Base-by-base conservation (phyloP, 2,329 filamentous ascomycete genomes). In the Orbilia blumenaviensis region DNA sequence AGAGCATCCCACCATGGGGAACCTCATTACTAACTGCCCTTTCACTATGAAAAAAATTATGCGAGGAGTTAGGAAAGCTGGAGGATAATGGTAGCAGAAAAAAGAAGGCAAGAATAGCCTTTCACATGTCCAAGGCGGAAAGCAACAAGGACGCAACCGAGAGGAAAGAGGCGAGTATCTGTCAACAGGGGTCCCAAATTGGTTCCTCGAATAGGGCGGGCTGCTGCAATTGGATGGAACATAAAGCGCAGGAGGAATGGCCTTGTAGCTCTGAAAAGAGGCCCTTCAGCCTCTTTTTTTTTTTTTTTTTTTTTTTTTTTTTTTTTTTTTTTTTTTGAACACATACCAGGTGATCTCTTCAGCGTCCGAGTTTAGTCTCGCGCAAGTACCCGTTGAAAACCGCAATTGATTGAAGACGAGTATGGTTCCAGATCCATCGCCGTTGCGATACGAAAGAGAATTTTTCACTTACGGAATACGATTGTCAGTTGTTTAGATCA, bases 91-190 rank as follows among this genome's bases (percentile, higher is more conserved):
- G 25, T 69, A 29, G 54, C 36, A 44, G 21, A 38, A 42, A 34
- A 61, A 66, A 73, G 52, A 42, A 60, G 68, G 61, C 61, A 66
- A 62, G 42, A 66, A 61, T 66, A 74, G 44, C 62, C 62, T 61
- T 74, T 61, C 69, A 74, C 69, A 74, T 74, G 69, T 67, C 36
- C 21, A 36, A 67, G 44, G 54, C 34, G 44, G 61, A 61, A 74
- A 58, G 61, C 25, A 71, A 56, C 38, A 34, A 64, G 54, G 46
- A 58, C 38, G 14, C 71, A 68, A 48, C 62, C 71, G 63, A 75
- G 63, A 44, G 46, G 34, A 71, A 67, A 67, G 68, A 73, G 52
- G 66, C 52, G 52, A 68, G 52, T 27, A 60, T 41, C 14, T 42
- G 62, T 60, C 63, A 71, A 54, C 56, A 71, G 38, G 56, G 58